These are phyloP conservation scores for Sporothrix variecibatus DNA, from an alignment of 2,329 filamentous ascomycete genomes.

Conservation along the genomic window DNA sequence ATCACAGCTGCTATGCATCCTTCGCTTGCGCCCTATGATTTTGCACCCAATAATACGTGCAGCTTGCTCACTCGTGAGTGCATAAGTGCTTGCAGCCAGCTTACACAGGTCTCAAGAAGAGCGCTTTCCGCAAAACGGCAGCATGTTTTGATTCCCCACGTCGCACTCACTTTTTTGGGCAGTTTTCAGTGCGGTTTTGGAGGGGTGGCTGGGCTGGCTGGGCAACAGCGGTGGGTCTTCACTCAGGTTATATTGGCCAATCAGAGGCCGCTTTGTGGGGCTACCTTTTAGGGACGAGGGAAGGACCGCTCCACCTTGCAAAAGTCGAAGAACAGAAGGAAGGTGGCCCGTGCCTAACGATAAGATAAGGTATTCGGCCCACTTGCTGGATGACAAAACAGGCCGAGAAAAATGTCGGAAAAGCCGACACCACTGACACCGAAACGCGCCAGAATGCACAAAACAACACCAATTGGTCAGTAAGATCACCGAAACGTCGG, in stretches of 20 bases:
- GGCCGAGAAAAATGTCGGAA: background rate
- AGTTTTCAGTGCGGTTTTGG: background rate
- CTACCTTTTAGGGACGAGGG: background rate
- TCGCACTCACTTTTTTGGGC: background rate
- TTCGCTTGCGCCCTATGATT: background rate
- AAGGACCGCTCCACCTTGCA: background rate
- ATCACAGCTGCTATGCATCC: constrained; percentile 3
- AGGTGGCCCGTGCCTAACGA: background rate
- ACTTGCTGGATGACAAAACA: background rate
- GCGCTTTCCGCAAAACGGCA: constrained; percentile 15
- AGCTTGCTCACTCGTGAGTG: constrained; percentile 8
- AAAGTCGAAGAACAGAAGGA: background rate
- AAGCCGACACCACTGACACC: constrained; percentile 8
- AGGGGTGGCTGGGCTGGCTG: constrained; percentile 26
- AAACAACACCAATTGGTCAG: background rate
- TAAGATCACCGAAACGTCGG: background rate
- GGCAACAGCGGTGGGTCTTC: constrained; percentile 16
- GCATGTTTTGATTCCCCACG: constrained; percentile 26
- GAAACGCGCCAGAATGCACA: too few relatives aligned
- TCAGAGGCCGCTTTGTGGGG: background rate
- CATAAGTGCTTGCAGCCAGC: constrained; percentile 23
- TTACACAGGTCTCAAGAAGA: background rate
- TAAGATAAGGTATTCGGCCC: background rate
- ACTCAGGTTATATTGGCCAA: background rate
- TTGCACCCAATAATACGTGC: background rate